Base-by-base conservation (phyloP, 1,284 basidiomycete species). In the Cutaneotrichosporon arboriforme region DNA sequence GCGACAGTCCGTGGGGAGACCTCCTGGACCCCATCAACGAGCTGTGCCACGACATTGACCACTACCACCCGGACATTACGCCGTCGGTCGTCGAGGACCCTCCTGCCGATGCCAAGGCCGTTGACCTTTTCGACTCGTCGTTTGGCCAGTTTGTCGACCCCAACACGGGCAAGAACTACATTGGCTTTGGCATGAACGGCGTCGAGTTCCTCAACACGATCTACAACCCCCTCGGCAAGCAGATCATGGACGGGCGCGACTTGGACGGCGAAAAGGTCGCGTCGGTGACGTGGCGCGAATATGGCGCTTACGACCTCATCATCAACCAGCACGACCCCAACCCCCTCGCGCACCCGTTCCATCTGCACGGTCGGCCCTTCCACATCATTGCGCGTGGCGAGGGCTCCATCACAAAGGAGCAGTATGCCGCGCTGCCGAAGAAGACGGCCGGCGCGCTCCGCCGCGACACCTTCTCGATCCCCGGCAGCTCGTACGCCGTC, bases 391-490 rank as follows among this genome's bases (percentile, higher is more conserved):
- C 58, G 1, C 57, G 70, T 13, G 76, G 76, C 0, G 3, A 36
- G 3, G 76, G 75, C 3, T 60, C 60, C 1, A 43, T 55, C 3
- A 1, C 64, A 57, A 8, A 35, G 17, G 47, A 21, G 13, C 26
- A 46, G 14, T 23, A 65, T 46, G n/a, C 38, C 21, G 41, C 15
- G 15, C n/a, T 53, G 17, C 37, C 3, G 12, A 54, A 70, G 33
- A 68, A 71, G 45, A 57, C 66, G 8, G 53, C 36, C 10, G 76
- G 74, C 50, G 74, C 76, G 8, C 52, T 74, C 14, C 65, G 76
- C 17, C 61, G 75, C 33, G 76, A 77, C 51, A 70, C 67, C n/a
- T 46, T 75, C 21, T 55, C 64, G n/a, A 63, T 77, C 8, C 50
- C 61, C 4, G 61, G 62, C 46, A 54, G 40, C 20, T 42, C 31